Percentiles rank a stretch among this genome's conserved stretches.
phyloP scores from a whole-genome alignment of 371 early-diverging fungal genomes.

The Mortierella sp. region DNA sequence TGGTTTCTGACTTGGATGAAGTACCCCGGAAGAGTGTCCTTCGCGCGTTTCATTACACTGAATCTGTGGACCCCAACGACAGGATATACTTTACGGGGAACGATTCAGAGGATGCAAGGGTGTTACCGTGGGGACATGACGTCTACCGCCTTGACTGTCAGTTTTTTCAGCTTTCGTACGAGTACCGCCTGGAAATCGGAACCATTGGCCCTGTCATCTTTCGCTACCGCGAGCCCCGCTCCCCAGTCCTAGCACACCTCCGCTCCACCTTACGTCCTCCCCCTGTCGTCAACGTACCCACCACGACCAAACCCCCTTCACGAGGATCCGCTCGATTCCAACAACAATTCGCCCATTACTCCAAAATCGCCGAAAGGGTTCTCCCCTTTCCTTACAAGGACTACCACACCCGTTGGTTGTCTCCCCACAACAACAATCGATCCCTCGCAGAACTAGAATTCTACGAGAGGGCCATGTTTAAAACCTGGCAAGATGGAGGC shows the following conservation, averaged over 20 bases:
- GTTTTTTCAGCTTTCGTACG: background rate
- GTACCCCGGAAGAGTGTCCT: background rate
- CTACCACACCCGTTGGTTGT: background rate
- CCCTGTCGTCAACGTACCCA: background rate
- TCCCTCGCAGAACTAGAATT: background rate
- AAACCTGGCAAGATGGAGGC: conserved; percentile 21
- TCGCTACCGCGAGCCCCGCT: background rate
- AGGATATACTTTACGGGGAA: background rate
- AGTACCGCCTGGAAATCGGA: background rate
- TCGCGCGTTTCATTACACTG: background rate
- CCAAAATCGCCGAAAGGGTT: background rate
- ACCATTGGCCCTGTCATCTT: background rate
- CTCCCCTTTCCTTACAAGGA: background rate
- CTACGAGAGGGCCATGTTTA: background rate
- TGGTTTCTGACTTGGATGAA: background rate
- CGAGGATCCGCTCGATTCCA: background rate
- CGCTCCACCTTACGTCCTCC: background rate
- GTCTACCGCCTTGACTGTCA: background rate
- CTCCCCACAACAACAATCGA: background rate
- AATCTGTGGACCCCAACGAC: background rate
- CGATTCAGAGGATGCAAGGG: background rate
- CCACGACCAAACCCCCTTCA: background rate
- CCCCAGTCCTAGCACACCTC: background rate
- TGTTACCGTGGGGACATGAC: background rate
- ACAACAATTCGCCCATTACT: background rate